These are phyloP conservation scores for Pichia scutulata DNA, from an alignment of 805 yeast genomes.

Conservation along the genomic window DNA sequence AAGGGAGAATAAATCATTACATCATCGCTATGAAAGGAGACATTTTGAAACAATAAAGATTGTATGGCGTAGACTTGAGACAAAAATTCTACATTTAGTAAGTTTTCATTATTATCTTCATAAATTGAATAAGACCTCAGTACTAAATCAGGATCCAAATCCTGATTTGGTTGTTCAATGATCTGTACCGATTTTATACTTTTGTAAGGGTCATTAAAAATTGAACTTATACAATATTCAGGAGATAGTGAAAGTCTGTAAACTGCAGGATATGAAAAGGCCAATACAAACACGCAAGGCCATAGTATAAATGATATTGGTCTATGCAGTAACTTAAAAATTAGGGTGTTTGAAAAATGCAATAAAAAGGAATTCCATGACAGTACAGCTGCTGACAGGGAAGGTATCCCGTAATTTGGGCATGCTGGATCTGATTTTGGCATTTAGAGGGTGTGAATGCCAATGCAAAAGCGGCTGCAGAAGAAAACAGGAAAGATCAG, in stretches of 20 bases:
- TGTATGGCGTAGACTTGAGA: constrained; percentile 1
- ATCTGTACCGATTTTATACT: neutral
- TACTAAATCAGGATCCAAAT: neutral
- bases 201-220: neutral
- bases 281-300: neutral
- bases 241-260: constrained; percentile 1
- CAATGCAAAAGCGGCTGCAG: neutral
- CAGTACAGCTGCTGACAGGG: neutral
- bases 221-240: neutral
- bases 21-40: neutral
- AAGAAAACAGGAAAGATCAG: neutral
- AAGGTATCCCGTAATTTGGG: neutral
- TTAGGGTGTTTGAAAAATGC: neutral
- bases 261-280: constrained; percentile 1
- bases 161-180: neutral
- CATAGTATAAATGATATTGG: neutral
- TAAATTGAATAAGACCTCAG: neutral
- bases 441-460: neutral
- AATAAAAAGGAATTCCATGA: neutral
- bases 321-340: neutral
- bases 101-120: neutral
- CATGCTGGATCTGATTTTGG: neutral
- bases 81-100: neutral
- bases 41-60: neutral
- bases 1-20: constrained; percentile 31